Evolutionary conservation across 2,329 filamentous ascomycete species (phyloP).

Genomic region (Calonectria fujianensis): DNA sequence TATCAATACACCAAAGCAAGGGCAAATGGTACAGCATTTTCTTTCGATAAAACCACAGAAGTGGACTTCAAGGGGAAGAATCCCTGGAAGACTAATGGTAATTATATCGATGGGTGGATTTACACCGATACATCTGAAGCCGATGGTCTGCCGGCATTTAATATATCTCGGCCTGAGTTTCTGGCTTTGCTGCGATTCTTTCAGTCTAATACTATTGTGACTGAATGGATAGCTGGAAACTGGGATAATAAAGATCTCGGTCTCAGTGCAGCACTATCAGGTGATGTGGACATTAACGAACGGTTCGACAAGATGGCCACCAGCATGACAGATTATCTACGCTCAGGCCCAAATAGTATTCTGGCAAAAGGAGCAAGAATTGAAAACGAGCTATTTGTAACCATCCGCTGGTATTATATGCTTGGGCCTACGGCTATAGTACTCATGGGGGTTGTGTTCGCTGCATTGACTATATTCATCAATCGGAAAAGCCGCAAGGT

Average conservation of each 20-base stretch:
- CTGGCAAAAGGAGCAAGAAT: slow-evolving; percentile 13
- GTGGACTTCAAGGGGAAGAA: neutral
- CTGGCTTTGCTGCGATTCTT: slow-evolving; percentile 4
- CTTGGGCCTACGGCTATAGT: slow-evolving; percentile 27
- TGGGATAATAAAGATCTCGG: slow-evolving; percentile 32
- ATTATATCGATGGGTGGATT: neutral
- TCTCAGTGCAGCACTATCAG: slow-evolving; percentile 33
- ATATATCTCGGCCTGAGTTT: slow-evolving; percentile 3
- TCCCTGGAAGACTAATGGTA: neutral
- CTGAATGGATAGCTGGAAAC: slow-evolving; percentile 28
- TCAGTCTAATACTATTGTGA: slow-evolving; percentile 6
- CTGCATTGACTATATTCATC: slow-evolving; percentile 21
- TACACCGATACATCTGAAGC: slow-evolving; percentile 6
- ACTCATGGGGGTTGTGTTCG: slow-evolving; percentile 19
- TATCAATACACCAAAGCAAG: slow-evolving; percentile 29
- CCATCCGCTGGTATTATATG: slow-evolving; percentile 34
- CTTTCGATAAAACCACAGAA: slow-evolving; percentile 2
- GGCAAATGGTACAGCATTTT: slow-evolving; percentile 37
- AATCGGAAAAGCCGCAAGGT: slow-evolving; percentile 31
- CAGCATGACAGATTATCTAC: slow-evolving; percentile 42
- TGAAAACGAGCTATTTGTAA: slow-evolving; percentile 28
- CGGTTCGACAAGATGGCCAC: slow-evolving; percentile 32
- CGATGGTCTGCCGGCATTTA: slow-evolving; percentile 8
- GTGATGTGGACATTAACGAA: slow-evolving; percentile 30
- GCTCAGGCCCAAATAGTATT: slow-evolving; percentile 25